Percentiles rank a stretch among this genome's conserved stretches.
These are phyloP conservation scores for Pyrenochaeta sp. DNA, from an alignment of 2,329 filamentous ascomycete genomes.

Conservation along the genomic window DNA sequence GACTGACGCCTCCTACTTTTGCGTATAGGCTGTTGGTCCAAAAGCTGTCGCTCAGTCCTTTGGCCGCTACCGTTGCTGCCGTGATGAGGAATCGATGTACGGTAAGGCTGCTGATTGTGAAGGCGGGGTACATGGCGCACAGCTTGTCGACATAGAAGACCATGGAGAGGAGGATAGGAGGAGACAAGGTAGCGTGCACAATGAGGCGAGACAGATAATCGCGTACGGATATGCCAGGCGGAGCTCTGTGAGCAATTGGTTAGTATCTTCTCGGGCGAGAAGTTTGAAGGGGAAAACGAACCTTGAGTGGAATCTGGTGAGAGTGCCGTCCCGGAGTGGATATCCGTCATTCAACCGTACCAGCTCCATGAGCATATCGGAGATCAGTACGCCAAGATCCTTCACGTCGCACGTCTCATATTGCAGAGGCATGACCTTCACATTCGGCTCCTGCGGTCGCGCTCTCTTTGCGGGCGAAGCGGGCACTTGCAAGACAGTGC, in stretches of 20 bases:
- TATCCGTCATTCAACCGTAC: slow-evolving; percentile 92
- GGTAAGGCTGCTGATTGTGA: slow-evolving; percentile 94
- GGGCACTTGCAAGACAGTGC: slow-evolving; percentile 23
- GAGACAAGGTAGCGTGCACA: slow-evolving; percentile 90
- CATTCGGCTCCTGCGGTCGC: slow-evolving; percentile 50
- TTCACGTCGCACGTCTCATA: slow-evolving; percentile 86
- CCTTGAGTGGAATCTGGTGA: slow-evolving; percentile 96
- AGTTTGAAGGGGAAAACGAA: slow-evolving; percentile 50
- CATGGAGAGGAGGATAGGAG: slow-evolving; percentile 95
- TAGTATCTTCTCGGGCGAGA: slow-evolving; percentile 14
- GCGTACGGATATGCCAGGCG: slow-evolving; percentile 90
- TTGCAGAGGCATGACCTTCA: slow-evolving; percentile 70
- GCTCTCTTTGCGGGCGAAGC: slow-evolving; percentile 44
- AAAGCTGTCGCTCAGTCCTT: slow-evolving; percentile 94
- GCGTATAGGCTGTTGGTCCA: slow-evolving; percentile 99
- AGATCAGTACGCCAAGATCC: slow-evolving; percentile 88
- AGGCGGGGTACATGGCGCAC: slow-evolving; percentile 89
- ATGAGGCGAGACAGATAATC: slow-evolving; percentile 94
- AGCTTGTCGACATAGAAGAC: slow-evolving; percentile 98
- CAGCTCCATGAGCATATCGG: slow-evolving; percentile 94
- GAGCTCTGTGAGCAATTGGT: slow-evolving; percentile 57
- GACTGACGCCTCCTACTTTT: slow-evolving; percentile 87
- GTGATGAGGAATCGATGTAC: slow-evolving; percentile 98
- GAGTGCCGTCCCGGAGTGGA: slow-evolving; percentile 81
- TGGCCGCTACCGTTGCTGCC: slow-evolving; percentile 92